phyloP scores from a whole-genome alignment of 192 early-diverging fungal species.

The Rhizoclosmatium sp. region DNA sequence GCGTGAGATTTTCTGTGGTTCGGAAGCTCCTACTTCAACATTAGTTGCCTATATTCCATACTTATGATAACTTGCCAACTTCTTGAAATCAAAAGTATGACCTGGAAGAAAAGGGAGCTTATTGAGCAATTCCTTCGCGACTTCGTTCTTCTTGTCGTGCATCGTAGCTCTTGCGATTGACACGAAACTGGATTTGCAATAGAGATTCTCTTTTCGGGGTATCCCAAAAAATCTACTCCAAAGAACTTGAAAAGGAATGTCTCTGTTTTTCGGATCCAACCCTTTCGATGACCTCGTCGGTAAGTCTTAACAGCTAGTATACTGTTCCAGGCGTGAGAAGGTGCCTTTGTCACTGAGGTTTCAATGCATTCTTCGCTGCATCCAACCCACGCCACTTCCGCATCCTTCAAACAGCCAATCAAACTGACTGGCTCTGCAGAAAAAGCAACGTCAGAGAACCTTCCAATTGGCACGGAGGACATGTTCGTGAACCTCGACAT shows the following conservation, averaged over 20 bases:
- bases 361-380: background rate
- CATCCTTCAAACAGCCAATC: background rate
- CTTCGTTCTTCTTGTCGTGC: background rate
- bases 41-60: background rate
- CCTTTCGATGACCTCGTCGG: slow-evolving; percentile 53
- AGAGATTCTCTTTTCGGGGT: background rate
- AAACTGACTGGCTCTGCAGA: slow-evolving; percentile 1
- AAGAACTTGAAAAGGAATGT: slow-evolving; percentile 17
- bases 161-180: background rate
- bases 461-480: slow-evolving; percentile 87
- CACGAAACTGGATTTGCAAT: background rate
- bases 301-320: slow-evolving; percentile 14
- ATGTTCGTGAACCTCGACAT: slow-evolving; percentile 86
- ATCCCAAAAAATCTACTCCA: slow-evolving; percentile 5
- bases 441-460: slow-evolving; percentile 85
- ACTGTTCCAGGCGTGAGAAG: too few species aligned
- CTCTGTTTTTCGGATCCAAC: slow-evolving; percentile 46
- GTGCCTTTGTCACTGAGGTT: too few species aligned
- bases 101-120: slow-evolving; percentile 61
- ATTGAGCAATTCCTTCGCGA: slow-evolving; percentile 40
- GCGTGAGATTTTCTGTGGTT: slow-evolving; percentile 67
- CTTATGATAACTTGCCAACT: slow-evolving; percentile 30
- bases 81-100: slow-evolving; percentile 52
- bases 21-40: slow-evolving; percentile 22
- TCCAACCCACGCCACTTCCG: background rate